Conservation (phyloP, 2,329 filamentous ascomycete genomes). For the Sporothrix phasma region DNA sequence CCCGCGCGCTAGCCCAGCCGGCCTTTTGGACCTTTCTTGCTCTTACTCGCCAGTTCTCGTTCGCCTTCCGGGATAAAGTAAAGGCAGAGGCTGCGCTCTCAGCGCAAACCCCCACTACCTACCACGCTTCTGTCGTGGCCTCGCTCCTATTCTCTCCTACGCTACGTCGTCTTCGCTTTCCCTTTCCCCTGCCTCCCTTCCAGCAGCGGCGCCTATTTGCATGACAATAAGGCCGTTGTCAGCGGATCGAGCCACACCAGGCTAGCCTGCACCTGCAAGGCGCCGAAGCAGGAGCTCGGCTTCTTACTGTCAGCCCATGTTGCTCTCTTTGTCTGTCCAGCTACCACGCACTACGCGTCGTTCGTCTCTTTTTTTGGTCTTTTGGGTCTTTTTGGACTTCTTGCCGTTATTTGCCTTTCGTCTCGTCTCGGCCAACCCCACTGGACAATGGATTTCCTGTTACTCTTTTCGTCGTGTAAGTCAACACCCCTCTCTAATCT, state of each 20-base stretch:
- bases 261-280: too few relatives aligned
- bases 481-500: background rate
- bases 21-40: background rate
- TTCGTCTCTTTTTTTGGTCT: too few relatives aligned
- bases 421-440: background rate
- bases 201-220: conserved; percentile 2
- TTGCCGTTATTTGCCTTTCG: background rate
- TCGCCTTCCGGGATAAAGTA: background rate
- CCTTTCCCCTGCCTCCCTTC: background rate
- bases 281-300: conserved; percentile 16
- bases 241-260: background rate
- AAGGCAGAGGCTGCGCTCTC: background rate
- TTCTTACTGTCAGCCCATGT: background rate
- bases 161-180: too few relatives aligned
- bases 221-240: conserved; percentile 14
- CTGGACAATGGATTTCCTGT: conserved; percentile 5
- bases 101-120: conserved; percentile 2
- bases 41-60: background rate
- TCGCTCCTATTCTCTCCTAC: too few relatives aligned
- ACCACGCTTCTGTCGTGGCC: background rate
- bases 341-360: background rate
- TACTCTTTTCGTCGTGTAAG: conserved; percentile 15
- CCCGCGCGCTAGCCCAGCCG: background rate
- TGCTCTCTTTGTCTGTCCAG: background rate
- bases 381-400: too few relatives aligned